A percentile compares a stretch with the other conserved stretches of the same genome.
Evolutionary conservation across 352 stramenopile species (phyloP).

Genomic region (Plasmopara halstedii): DNA sequence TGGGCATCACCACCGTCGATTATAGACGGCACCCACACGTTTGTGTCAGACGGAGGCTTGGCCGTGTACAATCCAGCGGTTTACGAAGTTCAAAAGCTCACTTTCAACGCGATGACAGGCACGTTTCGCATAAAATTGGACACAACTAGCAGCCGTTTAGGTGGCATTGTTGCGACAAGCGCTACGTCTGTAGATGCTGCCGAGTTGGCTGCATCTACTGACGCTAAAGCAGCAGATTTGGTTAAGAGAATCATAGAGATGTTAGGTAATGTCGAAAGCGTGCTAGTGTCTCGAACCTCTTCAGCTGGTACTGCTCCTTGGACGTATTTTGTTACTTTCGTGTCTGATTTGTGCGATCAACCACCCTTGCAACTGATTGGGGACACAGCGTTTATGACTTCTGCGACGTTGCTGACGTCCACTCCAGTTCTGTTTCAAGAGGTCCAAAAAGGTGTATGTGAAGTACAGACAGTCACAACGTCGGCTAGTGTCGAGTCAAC

Average conservation of each 20-base stretch:
- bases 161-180: slow-evolving; percentile 37
- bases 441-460: slow-evolving; percentile 82
- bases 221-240: slow-evolving; percentile 53
- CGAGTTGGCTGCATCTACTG: slow-evolving; percentile 22
- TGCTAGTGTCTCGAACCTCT: slow-evolving; percentile 58
- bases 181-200: slow-evolving; percentile 39
- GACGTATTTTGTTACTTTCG: slow-evolving; percentile 85
- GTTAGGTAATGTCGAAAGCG: slow-evolving; percentile 76
- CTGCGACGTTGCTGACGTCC: slow-evolving; percentile 25
- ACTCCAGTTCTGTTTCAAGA: slow-evolving; percentile 42
- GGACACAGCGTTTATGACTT: slow-evolving; percentile 34
- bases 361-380: slow-evolving; percentile 54
- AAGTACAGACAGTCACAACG: slow-evolving; percentile 92
- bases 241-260: slow-evolving; percentile 79
- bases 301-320: slow-evolving; percentile 28
- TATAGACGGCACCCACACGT: slow-evolving; percentile 84
- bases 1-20: slow-evolving; percentile 77
- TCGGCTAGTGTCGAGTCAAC: slow-evolving; percentile 86
- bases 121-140: slow-evolving; percentile 75
- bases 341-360: slow-evolving; percentile 76
- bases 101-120: slow-evolving; percentile 48
- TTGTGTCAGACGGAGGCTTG: slow-evolving; percentile 87
- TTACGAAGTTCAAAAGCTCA: slow-evolving; percentile 89
- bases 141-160: slow-evolving; percentile 44
- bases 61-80: slow-evolving; percentile 86